A percentile compares a stretch with the other conserved stretches of the same genome.
phyloP scores from a whole-genome alignment of 2,329 filamentous ascomycete species.

The Fusarium sambucinum region DNA sequence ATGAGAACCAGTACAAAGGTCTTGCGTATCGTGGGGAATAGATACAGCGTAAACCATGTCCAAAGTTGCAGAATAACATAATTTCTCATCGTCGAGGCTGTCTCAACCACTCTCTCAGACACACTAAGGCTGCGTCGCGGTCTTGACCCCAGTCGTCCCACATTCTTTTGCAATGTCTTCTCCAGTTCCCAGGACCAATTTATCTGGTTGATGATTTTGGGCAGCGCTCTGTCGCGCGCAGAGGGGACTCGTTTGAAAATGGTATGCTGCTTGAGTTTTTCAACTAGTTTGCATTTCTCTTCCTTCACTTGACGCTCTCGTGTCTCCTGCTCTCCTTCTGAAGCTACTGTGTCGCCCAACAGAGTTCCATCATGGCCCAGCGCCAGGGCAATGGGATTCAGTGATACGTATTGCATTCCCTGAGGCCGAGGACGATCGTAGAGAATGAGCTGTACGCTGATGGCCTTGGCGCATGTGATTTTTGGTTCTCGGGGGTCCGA shows the following conservation, averaged over 20 bases:
- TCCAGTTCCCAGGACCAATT: conserved; percentile 96
- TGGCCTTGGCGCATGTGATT: conserved; percentile 77
- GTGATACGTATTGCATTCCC: conserved; percentile 95
- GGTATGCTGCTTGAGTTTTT: conserved; percentile 90
- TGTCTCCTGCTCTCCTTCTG: conserved; percentile 79
- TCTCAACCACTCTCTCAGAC: conserved; percentile 93
- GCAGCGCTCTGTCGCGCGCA: conserved; percentile 83
- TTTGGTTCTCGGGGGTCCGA: conserved; percentile 70
- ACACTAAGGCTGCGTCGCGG: conserved; percentile 90
- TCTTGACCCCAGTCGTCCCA: conserved; percentile 83
- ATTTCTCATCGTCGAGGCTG: conserved; percentile 86
- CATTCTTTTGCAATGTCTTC: conserved; percentile 87
- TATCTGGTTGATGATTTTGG: conserved; percentile 88
- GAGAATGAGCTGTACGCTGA: conserved; percentile 86
- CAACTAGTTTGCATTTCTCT: conserved; percentile 75
- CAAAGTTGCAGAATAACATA: conserved; percentile 76
- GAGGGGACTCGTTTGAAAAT: conserved; percentile 82
- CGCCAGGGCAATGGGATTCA: conserved; percentile 88
- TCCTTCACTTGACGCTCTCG: conserved; percentile 70
- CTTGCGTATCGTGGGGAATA: conserved; percentile 80
- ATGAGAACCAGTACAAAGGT: conserved; percentile 84
- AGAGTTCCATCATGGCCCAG: conserved; percentile 76
- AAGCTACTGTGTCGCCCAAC: conserved; percentile 53
- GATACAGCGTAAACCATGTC: conserved; percentile 77
- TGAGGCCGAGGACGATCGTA: conserved; percentile 88